phyloP scores from a whole-genome alignment of 176 grass and related monocot genomes.

The Themeda triandra region DNA sequence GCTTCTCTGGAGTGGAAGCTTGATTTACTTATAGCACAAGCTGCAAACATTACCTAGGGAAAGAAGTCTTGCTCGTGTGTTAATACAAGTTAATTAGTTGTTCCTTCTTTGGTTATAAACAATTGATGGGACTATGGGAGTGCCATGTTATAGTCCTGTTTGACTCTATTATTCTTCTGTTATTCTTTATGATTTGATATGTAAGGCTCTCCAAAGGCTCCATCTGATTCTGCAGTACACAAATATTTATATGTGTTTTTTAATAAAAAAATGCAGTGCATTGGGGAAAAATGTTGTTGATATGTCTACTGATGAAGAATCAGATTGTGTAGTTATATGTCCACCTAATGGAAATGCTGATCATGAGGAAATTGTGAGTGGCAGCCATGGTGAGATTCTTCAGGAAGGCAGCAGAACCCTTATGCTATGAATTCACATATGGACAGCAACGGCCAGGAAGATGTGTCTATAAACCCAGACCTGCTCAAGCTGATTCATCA shows the following conservation, averaged over 20 bases:
- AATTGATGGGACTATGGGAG: not conserved
- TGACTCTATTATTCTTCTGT: conserved; percentile 29
- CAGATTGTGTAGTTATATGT: conserved; percentile 48
- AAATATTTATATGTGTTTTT: conserved; percentile 38
- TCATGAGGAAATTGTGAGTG: conserved; percentile 32
- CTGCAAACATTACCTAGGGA: conserved; percentile 69
- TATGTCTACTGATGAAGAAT: conserved; percentile 57
- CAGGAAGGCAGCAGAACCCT: conserved; percentile 36
- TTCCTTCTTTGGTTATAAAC: no score
- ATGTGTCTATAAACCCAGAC: conserved; percentile 31
- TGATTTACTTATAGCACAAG: conserved; percentile 77
- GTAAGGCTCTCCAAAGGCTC: not conserved
- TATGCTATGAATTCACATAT: conserved; percentile 31
- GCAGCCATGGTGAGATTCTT: conserved; percentile 54
- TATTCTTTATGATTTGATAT: conserved; percentile 20
- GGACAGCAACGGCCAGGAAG: conserved; percentile 25
- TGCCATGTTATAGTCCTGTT: conserved; percentile 13
- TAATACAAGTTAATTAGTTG: not conserved
- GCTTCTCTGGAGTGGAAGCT: conserved; percentile 66
- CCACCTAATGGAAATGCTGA: conserved; percentile 40
- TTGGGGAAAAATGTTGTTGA: conserved; percentile 50
- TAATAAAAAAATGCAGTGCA: conserved; percentile 31
- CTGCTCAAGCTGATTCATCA: conserved; percentile 20
- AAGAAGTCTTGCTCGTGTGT: conserved; percentile 46
- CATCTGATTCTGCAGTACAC: not conserved